A percentile compares a stretch with the other conserved stretches of the same genome.
Evolutionary conservation across 2,329 filamentous ascomycete species (phyloP).

Genomic region (Scleromitrula shiraiana): DNA sequence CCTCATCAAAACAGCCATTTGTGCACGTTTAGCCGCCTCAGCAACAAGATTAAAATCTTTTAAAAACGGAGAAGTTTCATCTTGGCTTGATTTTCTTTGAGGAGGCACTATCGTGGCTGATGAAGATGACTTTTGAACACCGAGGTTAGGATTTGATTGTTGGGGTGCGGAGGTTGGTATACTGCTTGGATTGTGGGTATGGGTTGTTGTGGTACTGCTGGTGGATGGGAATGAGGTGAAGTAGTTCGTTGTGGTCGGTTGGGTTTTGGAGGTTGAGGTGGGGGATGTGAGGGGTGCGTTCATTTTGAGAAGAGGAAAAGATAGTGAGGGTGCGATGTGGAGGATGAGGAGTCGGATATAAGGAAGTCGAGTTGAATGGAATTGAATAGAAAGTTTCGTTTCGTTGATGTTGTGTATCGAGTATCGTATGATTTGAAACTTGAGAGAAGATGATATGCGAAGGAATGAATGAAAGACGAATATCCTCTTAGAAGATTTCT

Average conservation of each 20-base stretch:
- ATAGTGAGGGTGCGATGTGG: background rate
- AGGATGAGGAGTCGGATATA: background rate
- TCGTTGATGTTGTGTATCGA: too few relatives aligned
- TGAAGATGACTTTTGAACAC: too few relatives aligned
- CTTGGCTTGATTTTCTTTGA: conserved; percentile 28
- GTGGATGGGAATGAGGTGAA: conserved; percentile 13
- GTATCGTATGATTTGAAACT: too few relatives aligned
- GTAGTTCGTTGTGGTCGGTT: conserved; percentile 23
- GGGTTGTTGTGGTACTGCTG: conserved; percentile 16
- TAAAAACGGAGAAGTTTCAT: conserved; percentile 56
- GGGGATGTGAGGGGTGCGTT: conserved; percentile 6
- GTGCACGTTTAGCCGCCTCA: conserved; percentile 86
- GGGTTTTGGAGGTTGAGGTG: conserved; percentile 31
- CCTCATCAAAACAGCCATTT: conserved; percentile 80
- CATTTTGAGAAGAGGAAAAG: conserved; percentile 5
- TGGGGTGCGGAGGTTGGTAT: conserved; percentile 14
- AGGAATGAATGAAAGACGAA: too few relatives aligned
- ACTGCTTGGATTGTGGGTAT: background rate
- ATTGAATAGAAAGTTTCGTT: too few relatives aligned
- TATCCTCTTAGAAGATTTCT: too few relatives aligned
- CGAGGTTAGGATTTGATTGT: conserved; percentile 13
- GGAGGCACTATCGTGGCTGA: too few relatives aligned
- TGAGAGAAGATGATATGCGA: too few relatives aligned
- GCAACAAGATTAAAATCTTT: conserved; percentile 79
- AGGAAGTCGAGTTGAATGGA: too few relatives aligned